phyloP scores from a whole-genome alignment of 2,329 filamentous ascomycete species.

The Boeremia exigua region DNA sequence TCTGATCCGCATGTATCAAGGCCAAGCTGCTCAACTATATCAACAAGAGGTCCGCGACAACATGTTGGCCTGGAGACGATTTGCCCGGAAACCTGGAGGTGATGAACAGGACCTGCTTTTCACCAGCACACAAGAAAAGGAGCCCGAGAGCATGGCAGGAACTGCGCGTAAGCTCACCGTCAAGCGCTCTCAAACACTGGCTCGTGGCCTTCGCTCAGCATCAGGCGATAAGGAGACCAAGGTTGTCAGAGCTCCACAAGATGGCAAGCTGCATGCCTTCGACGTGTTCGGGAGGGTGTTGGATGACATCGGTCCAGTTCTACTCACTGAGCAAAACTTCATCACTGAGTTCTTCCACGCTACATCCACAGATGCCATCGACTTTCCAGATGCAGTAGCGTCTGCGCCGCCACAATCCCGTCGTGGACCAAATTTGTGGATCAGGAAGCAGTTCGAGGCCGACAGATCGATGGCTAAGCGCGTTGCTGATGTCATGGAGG shows the following conservation, averaged over 20 bases:
- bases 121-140: conserved; percentile 80
- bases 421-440: conserved; percentile 73
- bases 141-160: conserved; percentile 71
- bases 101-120: conserved; percentile 89
- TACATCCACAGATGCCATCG: conserved; percentile 78
- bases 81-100: conserved; percentile 73
- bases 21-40: conserved; percentile 77
- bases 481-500: conserved; percentile 86
- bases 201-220: conserved; percentile 73
- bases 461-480: conserved; percentile 85
- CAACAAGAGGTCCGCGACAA: conserved; percentile 82
- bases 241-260: conserved; percentile 62
- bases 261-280: conserved; percentile 73
- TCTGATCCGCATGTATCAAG: conserved; percentile 80
- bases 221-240: conserved; percentile 66
- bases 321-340: conserved; percentile 96
- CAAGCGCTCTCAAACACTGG: conserved; percentile 88
- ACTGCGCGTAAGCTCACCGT: conserved; percentile 90
- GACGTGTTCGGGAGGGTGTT: conserved; percentile 82
- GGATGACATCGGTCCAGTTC: conserved; percentile 80
- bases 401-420: conserved; percentile 70
- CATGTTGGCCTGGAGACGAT: conserved; percentile 77
- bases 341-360: conserved; percentile 96
- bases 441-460: conserved; percentile 82
- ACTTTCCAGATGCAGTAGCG: conserved; percentile 82